A percentile compares a stretch with the other conserved stretches of the same genome.
Conservation (phyloP, 345 rosid genomes). For the Eucalyptus curtisii region DNA sequence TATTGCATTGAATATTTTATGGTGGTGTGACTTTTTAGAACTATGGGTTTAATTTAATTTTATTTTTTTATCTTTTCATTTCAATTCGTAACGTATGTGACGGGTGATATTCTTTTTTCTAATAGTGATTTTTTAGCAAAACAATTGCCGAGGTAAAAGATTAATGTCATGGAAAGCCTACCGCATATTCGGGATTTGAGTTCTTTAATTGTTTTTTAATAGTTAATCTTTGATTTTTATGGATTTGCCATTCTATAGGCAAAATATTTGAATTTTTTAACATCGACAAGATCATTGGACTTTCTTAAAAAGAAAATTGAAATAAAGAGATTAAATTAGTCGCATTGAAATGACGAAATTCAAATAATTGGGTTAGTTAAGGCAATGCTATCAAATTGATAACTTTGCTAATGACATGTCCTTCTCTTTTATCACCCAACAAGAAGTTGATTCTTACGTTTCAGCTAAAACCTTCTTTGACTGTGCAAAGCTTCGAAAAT, state of each 20-base stretch:
- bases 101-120: neutral
- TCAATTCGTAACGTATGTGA: neutral
- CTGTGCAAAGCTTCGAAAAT: neutral
- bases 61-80: neutral
- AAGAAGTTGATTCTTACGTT: neutral
- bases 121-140: neutral
- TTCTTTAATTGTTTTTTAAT: neutral
- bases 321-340: neutral
- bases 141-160: neutral
- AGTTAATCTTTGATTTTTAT: neutral
- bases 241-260: neutral
- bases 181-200: neutral
- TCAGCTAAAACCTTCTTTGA: neutral
- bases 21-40: neutral
- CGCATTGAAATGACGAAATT: neutral
- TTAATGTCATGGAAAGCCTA: neutral
- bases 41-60: accelerated
- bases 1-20: neutral
- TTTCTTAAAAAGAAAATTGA: neutral
- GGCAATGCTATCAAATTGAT: neutral
- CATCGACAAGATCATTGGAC: neutral
- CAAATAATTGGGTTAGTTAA: neutral
- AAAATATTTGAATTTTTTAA: neutral
- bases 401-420: neutral
- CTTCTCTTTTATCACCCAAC: neutral